Percentiles rank a stretch among this genome's conserved stretches.
phyloP scores from a whole-genome alignment of 306 rosid genomes.

The Prunus kanzakura region DNA sequence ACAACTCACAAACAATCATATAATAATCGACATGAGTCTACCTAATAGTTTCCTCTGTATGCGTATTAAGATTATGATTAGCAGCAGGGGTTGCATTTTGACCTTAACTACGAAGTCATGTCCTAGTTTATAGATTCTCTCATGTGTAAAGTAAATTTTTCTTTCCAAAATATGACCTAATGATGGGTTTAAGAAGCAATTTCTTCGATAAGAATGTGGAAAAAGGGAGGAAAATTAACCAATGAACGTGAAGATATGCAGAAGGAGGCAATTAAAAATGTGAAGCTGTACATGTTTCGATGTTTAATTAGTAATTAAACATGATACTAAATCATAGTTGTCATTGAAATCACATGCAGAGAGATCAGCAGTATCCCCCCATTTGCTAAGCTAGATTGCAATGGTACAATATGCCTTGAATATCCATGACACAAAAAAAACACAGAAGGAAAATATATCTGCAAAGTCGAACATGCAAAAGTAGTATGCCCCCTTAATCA shows the following conservation, averaged over 20 bases:
- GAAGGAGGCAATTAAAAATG: not conserved
- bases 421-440: slow-evolving; percentile 29
- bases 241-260: not conserved
- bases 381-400: slow-evolving; percentile 1
- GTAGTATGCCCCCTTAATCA: slow-evolving; percentile 1
- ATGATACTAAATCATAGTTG: slow-evolving; percentile 10
- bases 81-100: too few relatives aligned
- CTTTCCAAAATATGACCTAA: not conserved
- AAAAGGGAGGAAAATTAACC: not conserved
- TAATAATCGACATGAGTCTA: too few relatives aligned
- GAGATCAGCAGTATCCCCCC: not conserved
- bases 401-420: slow-evolving; percentile 15
- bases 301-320: not conserved
- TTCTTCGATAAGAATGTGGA: not conserved
- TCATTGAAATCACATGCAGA: slow-evolving; percentile 13
- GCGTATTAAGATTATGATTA: too few relatives aligned
- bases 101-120: too few relatives aligned
- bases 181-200: not conserved
- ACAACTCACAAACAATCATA: too few relatives aligned
- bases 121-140: too few relatives aligned
- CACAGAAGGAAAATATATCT: not conserved
- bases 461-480: slow-evolving; percentile 12
- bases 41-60: too few relatives aligned
- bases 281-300: not conserved
- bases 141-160: too few relatives aligned